A percentile compares a stretch with the other conserved stretches of the same genome.
Conservation (phyloP, 768 basidiomycete genomes). For the Lactarius trivialis region DNA sequence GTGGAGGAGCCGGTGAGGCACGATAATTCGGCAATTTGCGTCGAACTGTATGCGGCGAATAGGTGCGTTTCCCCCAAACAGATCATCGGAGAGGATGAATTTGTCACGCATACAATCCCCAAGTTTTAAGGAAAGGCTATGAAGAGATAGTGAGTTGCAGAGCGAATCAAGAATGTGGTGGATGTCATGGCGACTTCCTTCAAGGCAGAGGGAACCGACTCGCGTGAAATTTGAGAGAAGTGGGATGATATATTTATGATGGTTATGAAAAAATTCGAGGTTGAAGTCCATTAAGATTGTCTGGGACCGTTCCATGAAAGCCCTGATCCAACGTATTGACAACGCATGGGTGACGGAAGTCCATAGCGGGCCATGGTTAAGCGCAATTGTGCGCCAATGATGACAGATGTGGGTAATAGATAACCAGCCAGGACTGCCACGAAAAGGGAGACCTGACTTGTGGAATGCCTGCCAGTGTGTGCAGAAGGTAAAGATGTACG, state of each 20-base stretch:
- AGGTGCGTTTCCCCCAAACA: neutral
- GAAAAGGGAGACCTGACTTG: neutral
- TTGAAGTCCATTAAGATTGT: neutral
- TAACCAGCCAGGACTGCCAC: neutral
- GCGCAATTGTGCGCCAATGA: too few species aligned
- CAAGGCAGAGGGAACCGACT: too few species aligned
- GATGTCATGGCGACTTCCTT: neutral
- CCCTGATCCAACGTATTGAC: neutral
- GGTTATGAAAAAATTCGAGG: neutral
- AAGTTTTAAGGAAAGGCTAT: too few species aligned
- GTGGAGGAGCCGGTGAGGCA: neutral
- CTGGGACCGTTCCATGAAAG: neutral
- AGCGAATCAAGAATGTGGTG: too few species aligned
- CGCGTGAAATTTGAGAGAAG: neutral
- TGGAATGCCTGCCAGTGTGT: neutral
- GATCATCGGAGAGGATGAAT: neutral
- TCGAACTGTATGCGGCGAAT: neutral
- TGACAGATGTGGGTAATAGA: too few species aligned
- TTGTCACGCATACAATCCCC: too few species aligned
- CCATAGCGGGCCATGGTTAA: neutral
- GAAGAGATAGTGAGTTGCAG: too few species aligned
- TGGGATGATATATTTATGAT: neutral
- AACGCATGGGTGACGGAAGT: neutral
- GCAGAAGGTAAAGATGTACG: neutral
- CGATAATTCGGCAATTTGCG: neutral